A percentile compares a stretch with the other conserved stretches of the same genome.
phyloP scores from a whole-genome alignment of 805 yeast species.

The Wickerhamiella spandovensis region DNA sequence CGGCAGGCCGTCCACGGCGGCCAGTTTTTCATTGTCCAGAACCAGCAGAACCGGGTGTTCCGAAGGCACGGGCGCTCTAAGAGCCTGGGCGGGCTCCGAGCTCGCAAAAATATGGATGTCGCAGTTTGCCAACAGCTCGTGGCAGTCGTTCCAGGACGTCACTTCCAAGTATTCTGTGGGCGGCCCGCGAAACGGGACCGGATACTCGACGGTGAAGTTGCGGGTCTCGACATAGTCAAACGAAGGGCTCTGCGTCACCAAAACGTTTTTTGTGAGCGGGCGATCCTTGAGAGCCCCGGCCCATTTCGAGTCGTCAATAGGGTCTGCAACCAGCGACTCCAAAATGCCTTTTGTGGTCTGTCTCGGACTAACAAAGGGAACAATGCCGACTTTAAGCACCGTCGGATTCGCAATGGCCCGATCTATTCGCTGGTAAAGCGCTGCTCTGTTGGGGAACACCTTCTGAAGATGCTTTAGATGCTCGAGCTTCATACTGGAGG shows the following conservation, averaged over 20 bases:
- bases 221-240: slow-evolving; percentile 23
- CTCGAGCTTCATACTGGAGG: neutral
- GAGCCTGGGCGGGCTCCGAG: slow-evolving; percentile 12
- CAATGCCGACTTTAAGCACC: slow-evolving; percentile 19
- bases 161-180: slow-evolving; percentile 23
- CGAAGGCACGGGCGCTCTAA: slow-evolving; percentile 9
- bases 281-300: slow-evolving; percentile 17
- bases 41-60: slow-evolving; percentile 16
- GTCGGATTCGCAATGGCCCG: slow-evolving; percentile 12
- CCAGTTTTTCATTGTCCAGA: slow-evolving; percentile 7
- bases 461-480: slow-evolving; percentile 13
- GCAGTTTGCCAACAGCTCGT: slow-evolving; percentile 20
- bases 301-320: slow-evolving; percentile 25
- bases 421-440: slow-evolving; percentile 20
- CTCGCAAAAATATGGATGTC: slow-evolving; percentile 18
- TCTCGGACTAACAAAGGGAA: slow-evolving; percentile 19
- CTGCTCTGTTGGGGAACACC: slow-evolving; percentile 18
- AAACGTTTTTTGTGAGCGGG: slow-evolving; percentile 22
- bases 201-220: slow-evolving; percentile 23
- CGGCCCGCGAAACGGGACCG: slow-evolving; percentile 16
- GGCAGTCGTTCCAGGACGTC: slow-evolving; percentile 18
- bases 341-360: slow-evolving; percentile 17
- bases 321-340: slow-evolving; percentile 24
- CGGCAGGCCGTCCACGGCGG: neutral
- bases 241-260: slow-evolving; percentile 18